Evolutionary conservation across 176 grass and related monocot genomes (phyloP), one percentile per base, ranked within the genome.

Genomic region (Areca catechu): DNA sequence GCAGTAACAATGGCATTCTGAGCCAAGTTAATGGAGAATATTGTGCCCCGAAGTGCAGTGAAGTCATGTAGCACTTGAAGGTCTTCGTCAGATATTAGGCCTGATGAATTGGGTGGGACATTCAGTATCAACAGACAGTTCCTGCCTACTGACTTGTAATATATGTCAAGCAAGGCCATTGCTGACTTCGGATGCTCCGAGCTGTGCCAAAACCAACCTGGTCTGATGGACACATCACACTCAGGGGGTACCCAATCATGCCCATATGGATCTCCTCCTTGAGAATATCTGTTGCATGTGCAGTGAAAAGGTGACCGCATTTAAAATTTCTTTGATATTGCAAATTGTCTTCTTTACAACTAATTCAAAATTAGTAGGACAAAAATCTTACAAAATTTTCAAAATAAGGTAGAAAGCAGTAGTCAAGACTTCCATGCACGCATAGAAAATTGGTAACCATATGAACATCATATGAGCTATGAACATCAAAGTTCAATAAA

Each of bases 41-140:
- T 88, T 48, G 16, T 55, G 49, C 0, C 69, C 51, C 80, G 74
- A 34, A 97, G 83, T 65, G 58, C 57, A 23, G 92, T 76, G 47
- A 97, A 97, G 62, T 97, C 83, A 22, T 75, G 69, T 29, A 97
- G 78, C 19, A 91, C 87, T 77, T 73, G 80, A 49, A 64, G 53
- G 48, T 91, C 92, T 80, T 88, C 86, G 47, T 90, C 62, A 4
- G 83, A 79, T 60, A 97, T 76, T 20, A 97, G 80, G 17, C 92
- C 86, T 0, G 83, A 82, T 57, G 83, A 80, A 77, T 97, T 97
- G 48, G 86, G 92, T 51, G 92, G 92, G 54, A 91, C 87, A 71
- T 97, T 97, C 68, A 97, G 23, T 62, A 91, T 85, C 71, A 97
- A 77, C 24, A 91, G 83, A 70, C 92, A 97, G 58, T 97, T 97